phyloP scores from a whole-genome alignment of 2,329 filamentous ascomycete species.

The Davidsoniella neocaledoniae region DNA sequence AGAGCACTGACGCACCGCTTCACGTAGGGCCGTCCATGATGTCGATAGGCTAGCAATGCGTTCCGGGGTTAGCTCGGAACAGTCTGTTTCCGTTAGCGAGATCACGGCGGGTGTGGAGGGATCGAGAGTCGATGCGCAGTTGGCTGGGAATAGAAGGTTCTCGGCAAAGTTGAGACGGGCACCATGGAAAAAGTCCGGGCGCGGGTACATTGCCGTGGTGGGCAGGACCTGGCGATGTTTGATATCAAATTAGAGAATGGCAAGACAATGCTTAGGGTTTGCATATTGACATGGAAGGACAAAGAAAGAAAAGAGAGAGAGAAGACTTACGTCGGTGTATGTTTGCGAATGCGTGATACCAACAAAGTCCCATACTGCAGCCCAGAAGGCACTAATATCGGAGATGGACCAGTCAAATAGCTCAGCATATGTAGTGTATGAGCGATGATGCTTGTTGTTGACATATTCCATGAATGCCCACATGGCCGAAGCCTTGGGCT shows the following conservation, averaged over 20 bases:
- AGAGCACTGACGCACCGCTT: constrained; percentile 58
- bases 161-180: constrained; percentile 82
- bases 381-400: constrained; percentile 65
- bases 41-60: neutral
- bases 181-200: constrained; percentile 69
- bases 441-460: constrained; percentile 41
- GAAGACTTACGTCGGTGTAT: neutral
- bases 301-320: neutral
- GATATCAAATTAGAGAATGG: no score
- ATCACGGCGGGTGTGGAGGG: constrained; percentile 69
- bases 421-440: constrained; percentile 50
- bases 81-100: constrained; percentile 44
- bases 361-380: constrained; percentile 67
- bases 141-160: constrained; percentile 70
- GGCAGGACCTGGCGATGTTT: constrained; percentile 44
- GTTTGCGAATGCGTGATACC: constrained; percentile 41
- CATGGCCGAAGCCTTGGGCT: constrained; percentile 26
- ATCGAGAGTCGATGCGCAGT: constrained; percentile 25
- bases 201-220: constrained; percentile 60
- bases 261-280: neutral
- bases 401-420: constrained; percentile 76
- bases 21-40: constrained; percentile 59
- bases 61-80: constrained; percentile 26
- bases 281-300: neutral
- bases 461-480: constrained; percentile 53